These are phyloP conservation scores for Gossypium anomalum DNA, from an alignment of 345 rosid genomes.

Conservation along the genomic window DNA sequence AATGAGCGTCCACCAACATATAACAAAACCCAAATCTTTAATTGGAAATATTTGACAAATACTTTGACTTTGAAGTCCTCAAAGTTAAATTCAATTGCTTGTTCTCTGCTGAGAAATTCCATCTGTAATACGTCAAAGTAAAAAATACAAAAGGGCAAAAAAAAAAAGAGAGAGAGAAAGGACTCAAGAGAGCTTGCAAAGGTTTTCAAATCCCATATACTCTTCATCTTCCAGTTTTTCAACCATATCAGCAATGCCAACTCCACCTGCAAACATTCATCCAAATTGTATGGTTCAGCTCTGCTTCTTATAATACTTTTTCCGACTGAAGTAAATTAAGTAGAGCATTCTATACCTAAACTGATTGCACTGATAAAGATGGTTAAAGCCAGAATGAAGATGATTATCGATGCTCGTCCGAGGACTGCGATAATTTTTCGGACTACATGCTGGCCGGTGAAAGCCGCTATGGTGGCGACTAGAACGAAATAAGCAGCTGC, in stretches of 20 bases:
- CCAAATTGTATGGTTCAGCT: not conserved
- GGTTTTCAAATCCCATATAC: conserved; percentile 68
- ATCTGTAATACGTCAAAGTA: not conserved
- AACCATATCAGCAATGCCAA: conserved; percentile 58
- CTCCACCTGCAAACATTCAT: conserved; percentile 43
- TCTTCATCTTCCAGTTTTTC: conserved; percentile 51
- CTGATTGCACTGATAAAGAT: conserved; percentile 62
- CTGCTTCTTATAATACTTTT: not conserved
- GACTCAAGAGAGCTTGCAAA: conserved; percentile 37
- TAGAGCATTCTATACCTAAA: conserved; percentile 34
- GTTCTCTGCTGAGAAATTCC: conserved; percentile 11
- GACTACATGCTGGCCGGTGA: conserved; percentile 60
- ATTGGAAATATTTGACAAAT: conserved; percentile 13
- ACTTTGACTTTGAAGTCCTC: not conserved
- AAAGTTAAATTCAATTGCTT: not conserved
- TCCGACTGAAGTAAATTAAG: not conserved
- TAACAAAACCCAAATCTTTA: conserved; percentile 1
- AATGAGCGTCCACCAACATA: not conserved
- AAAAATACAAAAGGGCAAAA: not conserved
- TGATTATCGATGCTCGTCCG: conserved; percentile 61
- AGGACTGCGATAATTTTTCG: conserved; percentile 47
- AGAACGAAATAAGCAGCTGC: conserved; percentile 56
- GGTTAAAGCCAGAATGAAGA: conserved; percentile 64
- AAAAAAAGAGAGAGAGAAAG: not conserved
- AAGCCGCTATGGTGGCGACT: conserved; percentile 55